A percentile compares a stretch with the other conserved stretches of the same genome.
phyloP scores from a whole-genome alignment of 352 stramenopile species.

The Phytophthora kernoviae region DNA sequence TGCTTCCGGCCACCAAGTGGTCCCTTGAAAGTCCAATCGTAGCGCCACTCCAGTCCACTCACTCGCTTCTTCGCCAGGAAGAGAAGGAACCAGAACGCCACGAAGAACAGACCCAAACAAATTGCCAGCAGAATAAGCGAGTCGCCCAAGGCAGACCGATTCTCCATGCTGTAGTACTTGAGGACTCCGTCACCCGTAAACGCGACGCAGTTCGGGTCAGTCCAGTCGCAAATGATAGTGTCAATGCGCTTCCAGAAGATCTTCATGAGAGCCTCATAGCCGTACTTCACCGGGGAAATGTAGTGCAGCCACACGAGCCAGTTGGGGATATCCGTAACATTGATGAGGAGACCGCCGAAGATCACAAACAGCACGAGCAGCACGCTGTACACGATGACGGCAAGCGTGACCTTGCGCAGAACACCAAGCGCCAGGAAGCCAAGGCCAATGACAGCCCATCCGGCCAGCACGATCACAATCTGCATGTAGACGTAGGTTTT shows the following conservation, averaged over 20 bases:
- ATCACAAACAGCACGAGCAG: conserved; percentile 42
- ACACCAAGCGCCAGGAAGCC: conserved; percentile 41
- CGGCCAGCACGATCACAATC: conserved; percentile 45
- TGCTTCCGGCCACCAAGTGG: conserved; percentile 13
- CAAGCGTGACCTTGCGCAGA: conserved; percentile 33
- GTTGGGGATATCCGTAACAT: conserved; percentile 46
- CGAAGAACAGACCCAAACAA: conserved; percentile 39
- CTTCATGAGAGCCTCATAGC: conserved; percentile 53
- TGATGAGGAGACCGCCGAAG: conserved; percentile 52
- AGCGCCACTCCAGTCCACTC: conserved; percentile 33
- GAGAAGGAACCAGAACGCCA: conserved; percentile 40
- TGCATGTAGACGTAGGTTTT: conserved; percentile 53
- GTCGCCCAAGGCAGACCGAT: conserved; percentile 38
- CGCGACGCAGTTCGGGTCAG: conserved; percentile 37
- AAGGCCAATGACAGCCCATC: conserved; percentile 36
- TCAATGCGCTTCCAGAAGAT: conserved; percentile 53
- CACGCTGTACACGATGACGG: conserved; percentile 37
- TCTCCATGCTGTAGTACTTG: conserved; percentile 50
- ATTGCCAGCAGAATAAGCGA: conserved; percentile 44
- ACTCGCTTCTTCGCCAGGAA: conserved; percentile 26
- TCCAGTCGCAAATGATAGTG: conserved; percentile 37
- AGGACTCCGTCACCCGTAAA: conserved; percentile 44
- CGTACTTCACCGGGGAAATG: conserved; percentile 62
- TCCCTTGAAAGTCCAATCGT: conserved; percentile 32
- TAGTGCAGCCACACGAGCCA: conserved; percentile 67